Base-by-base conservation (phyloP, 257 asterid genomes). In the Cruciata laevipes region DNA sequence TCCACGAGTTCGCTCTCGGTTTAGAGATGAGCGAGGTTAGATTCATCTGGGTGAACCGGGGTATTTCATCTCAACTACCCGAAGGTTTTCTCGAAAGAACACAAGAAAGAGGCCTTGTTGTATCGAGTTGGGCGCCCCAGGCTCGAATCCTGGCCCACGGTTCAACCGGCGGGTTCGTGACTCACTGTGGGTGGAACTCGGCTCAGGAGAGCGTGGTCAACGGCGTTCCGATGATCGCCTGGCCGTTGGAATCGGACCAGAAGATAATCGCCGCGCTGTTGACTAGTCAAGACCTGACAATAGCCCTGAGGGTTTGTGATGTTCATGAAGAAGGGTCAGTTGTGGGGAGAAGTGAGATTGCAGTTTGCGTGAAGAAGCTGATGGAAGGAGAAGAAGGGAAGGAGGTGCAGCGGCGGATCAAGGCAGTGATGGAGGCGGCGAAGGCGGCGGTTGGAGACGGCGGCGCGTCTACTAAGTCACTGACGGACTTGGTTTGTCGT, bases 21-120 rank as follows among this genome's bases (percentile, higher is more conserved):
- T 31, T 88, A 37, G 96, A 84, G 49, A 63, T 73, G 81, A 88
- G 96, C 57, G 91, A 75, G 51, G 84, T 81, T 0, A 69, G 84
- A 17, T 84, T 88, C 21, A 3, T 88, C 7, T 86, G 90, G 94
- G 87, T 86, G 0, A 83, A 69, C 0, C 17, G 18, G 0, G 70
- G 67, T 14, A 38, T 73, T 14, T n/a, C 42, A 11, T 23, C 32
- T 1, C 71, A 74, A 38, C 47, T 78, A 31, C 80, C 83, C 18
- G 51, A 57, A 56, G 76, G 71, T 20, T 78, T 70, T 35, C 1
- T 74, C 6, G 79, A 74, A 1, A 63, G 74, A 8, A 72, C 61
- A 14, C 55, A 55, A 14, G 69, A 47, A 12, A 11, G 53, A 7
- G 82, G 76, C 11, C 13, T 66, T 3, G 17, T 78, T 55, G 62